Conservation (phyloP, 805 yeast genomes). For the Cyberlindnera subsufficiens region DNA sequence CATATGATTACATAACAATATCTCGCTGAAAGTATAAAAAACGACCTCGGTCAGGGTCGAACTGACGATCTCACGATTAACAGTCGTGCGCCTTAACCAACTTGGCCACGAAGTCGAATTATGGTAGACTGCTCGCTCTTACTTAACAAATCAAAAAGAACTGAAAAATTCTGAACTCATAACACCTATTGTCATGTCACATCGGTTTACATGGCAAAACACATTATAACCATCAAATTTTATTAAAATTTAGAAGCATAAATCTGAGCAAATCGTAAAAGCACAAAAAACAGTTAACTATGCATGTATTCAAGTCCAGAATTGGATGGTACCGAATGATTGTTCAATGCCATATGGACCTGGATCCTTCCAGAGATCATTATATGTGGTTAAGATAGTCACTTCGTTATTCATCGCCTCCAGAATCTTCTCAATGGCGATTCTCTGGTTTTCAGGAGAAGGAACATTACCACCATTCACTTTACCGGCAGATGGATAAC, state of each 20-base stretch:
- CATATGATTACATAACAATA: no score
- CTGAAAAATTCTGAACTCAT: background rate
- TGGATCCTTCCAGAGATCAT: constrained; percentile 84
- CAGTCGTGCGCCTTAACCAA: constrained; percentile 5
- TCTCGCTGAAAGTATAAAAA: no score
- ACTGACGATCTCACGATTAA: constrained; percentile 4
- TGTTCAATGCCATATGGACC: constrained; percentile 86
- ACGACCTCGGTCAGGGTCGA: constrained; percentile 5
- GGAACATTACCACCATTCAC: constrained; percentile 75
- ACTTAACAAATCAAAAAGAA: background rate
- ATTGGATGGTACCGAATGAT: constrained; percentile 61
- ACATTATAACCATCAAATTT: no score
- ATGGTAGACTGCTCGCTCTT: background rate
- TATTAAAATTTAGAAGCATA: no score
- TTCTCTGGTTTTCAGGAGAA: constrained; percentile 53
- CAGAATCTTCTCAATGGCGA: constrained; percentile 62
- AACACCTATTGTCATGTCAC: background rate
- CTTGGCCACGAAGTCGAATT: constrained; percentile 4
- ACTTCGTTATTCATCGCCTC: constrained; percentile 51
- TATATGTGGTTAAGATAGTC: constrained; percentile 71
- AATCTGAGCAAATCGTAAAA: no score
- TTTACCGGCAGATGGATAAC: constrained; percentile 75
- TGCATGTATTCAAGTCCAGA: constrained; percentile 4
- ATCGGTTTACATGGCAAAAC: no score
- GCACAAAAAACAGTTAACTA: no score